A percentile compares a stretch with the other conserved stretches of the same genome.
These are phyloP conservation scores for Mycosarcoma maydis DNA, from an alignment of 1,284 basidiomycete species.

Conservation along the genomic window DNA sequence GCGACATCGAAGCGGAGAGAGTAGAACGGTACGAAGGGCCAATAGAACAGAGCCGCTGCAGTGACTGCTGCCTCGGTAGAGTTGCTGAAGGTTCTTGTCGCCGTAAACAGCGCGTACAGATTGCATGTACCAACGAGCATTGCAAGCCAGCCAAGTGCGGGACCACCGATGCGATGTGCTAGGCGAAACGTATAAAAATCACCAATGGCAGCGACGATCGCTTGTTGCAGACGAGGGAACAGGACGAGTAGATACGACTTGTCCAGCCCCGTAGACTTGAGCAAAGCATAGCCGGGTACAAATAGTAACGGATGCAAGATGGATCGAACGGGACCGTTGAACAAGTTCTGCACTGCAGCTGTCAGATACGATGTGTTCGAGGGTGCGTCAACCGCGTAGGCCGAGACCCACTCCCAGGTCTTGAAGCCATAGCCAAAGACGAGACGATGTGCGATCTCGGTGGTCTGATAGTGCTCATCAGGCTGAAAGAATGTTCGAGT, in stretches of 20 bases:
- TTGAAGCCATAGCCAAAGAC: conserved; percentile 91
- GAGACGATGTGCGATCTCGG: conserved; percentile 87
- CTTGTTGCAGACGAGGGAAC: conserved; percentile 81
- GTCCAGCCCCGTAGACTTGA: conserved; percentile 74
- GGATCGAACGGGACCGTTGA: conserved; percentile 65
- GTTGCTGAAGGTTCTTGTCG: conserved; percentile 90
- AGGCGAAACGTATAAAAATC: conserved; percentile 80
- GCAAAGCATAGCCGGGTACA: conserved; percentile 78
- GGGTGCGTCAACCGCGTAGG: not conserved
- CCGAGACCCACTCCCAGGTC: conserved; percentile 89
- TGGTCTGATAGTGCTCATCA: conserved; percentile 94
- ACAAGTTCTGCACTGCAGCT: conserved; percentile 10
- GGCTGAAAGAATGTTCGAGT: conserved; percentile 94
- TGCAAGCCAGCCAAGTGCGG: conserved; percentile 70
- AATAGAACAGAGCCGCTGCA: conserved; percentile 79
- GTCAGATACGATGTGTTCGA: conserved; percentile 9
- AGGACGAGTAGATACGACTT: conserved; percentile 62
- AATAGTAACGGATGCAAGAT: conserved; percentile 72
- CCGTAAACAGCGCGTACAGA: conserved; percentile 83
- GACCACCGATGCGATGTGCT: conserved; percentile 74
- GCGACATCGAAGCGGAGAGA: conserved; percentile 10
- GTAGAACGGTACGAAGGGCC: conserved; percentile 70
- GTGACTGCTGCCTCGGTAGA: conserved; percentile 89
- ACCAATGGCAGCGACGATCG: conserved; percentile 79
- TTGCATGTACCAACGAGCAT: conserved; percentile 82